Evolutionary conservation across 371 early-diverging fungal species (phyloP).

Genomic region (Mucor ambiguus): DNA sequence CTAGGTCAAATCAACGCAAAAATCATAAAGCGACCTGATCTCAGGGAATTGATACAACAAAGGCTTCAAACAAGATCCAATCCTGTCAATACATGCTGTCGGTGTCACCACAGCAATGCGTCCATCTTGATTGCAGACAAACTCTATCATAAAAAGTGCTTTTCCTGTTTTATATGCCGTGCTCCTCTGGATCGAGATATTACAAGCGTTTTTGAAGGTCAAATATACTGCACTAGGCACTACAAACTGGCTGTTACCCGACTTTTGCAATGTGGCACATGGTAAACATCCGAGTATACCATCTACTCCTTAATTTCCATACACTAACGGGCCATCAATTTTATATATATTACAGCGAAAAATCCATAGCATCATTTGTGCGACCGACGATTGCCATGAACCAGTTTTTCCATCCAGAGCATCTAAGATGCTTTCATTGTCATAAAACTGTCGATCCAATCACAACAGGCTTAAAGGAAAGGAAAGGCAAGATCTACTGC

Average conservation of each 20-base stretch:
- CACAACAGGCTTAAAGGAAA: conserved; percentile 70
- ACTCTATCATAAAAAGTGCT: conserved; percentile 28
- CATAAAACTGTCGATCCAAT: conserved; percentile 57
- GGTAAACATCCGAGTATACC: conserved; percentile 26
- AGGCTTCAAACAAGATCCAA: not conserved
- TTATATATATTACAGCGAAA: conserved; percentile 28
- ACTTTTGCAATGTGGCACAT: conserved; percentile 37
- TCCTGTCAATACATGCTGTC: not conserved
- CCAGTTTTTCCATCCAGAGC: conserved; percentile 3
- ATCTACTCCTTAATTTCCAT: not conserved
- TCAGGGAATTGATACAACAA: not conserved
- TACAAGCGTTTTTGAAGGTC: conserved; percentile 47
- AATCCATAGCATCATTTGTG: conserved; percentile 41
- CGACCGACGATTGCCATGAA: conserved; percentile 59
- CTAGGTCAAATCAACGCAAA: not conserved
- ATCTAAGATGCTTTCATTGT: conserved; percentile 59
- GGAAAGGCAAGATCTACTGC: conserved; percentile 69
- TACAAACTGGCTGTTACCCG: conserved; percentile 38
- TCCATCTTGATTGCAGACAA: not conserved
- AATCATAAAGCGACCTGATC: not conserved
- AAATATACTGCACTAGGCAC: conserved; percentile 63
- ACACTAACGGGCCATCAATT: not conserved
- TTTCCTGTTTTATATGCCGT: conserved; percentile 26
- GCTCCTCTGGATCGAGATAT: conserved; percentile 13
- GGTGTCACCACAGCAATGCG: conserved; percentile 1